Base-by-base conservation (phyloP, 140 eudicot genomes). In the Flaveria floridana region DNA sequence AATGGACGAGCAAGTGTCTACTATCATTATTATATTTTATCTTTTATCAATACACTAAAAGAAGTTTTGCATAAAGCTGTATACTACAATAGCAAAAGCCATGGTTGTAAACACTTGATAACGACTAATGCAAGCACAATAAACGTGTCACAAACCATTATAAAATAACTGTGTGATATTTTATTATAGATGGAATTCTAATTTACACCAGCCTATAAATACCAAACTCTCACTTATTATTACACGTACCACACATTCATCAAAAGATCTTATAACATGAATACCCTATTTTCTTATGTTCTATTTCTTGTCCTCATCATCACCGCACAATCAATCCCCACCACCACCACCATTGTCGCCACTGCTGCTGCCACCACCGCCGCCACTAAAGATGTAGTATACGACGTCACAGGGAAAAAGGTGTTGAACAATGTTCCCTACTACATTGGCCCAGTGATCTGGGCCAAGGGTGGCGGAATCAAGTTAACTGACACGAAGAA, bases 381-480 rank as follows among this genome's bases (percentile, higher is more conserved):
- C n/a, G 34, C 58, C 9, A 11, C 64, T 4, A 18, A 66, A 1
- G 63, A 72, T 56, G n/a, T 55, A 0, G 34, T 65, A 1, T 51
- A 73, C 0, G 83, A 79, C 12, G 3, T 61, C 13, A 48, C 42
- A 1, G 83, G 83, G 23, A 14, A 65, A 15, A 79, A 73, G 55
- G 83, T 79, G 37, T 0, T 10, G 5, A n/a, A 56, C 3, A 44
- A 73, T 20, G 63, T 21, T 55, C 75, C 34, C 23, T 79, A 79
- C 65, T 51, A 73, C 71, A 44, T 79, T 66, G 83, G 71, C 34
- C 83, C 79, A 28, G 75, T 66, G 37, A 37, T 6, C 23, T 42
- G 70, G 69, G 75, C 70, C 0, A 73, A 64, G 21, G 75, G 79
- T 55, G 83, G 83, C 2, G 56, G 71, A 55, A 34, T 74, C 56